Evolutionary conservation across 1,139 yeast genomes (phyloP).

Genomic region (Debaryomyces subglobosus): DNA sequence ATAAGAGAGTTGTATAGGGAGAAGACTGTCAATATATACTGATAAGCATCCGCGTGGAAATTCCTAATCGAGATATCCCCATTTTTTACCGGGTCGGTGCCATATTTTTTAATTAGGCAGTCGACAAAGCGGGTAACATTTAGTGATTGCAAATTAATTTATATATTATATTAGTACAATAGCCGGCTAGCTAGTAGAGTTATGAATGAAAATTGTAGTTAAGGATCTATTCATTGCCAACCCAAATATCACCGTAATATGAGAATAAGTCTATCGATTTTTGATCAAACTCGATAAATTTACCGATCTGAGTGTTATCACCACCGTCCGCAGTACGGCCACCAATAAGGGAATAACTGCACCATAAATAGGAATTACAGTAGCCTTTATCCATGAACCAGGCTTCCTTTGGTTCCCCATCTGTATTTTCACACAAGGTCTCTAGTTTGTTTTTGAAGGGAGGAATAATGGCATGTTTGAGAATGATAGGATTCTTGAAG

Average conservation of each 20-base stretch:
- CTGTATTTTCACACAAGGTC: constrained; percentile 26
- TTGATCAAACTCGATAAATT: constrained; percentile 26
- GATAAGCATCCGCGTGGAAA: constrained; percentile 3
- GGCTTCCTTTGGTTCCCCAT: constrained; percentile 33
- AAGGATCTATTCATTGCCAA: constrained; percentile 28
- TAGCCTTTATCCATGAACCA: constrained; percentile 36
- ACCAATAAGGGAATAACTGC: constrained; percentile 48
- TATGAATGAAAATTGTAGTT: background rate
- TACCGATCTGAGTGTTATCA: constrained; percentile 30
- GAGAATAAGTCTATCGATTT: constrained; percentile 24
- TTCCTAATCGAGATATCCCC: constrained; percentile 1
- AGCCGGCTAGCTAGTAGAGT: background rate
- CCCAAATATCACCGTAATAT: constrained; percentile 40
- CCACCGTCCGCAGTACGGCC: constrained; percentile 28
- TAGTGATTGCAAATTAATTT: background rate
- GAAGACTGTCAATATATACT: constrained; percentile 1
- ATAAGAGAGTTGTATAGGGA: background rate
- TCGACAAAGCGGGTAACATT: background rate
- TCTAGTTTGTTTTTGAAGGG: constrained; percentile 30
- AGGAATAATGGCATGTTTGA: constrained; percentile 34
- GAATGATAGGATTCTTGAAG: constrained; percentile 26
- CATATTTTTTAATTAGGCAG: background rate
- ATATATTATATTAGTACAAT: background rate
- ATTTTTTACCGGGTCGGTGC: background rate
- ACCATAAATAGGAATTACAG: constrained; percentile 48